phyloP scores from a whole-genome alignment of 352 stramenopile species.

The Phytophthora boehmeriae region DNA sequence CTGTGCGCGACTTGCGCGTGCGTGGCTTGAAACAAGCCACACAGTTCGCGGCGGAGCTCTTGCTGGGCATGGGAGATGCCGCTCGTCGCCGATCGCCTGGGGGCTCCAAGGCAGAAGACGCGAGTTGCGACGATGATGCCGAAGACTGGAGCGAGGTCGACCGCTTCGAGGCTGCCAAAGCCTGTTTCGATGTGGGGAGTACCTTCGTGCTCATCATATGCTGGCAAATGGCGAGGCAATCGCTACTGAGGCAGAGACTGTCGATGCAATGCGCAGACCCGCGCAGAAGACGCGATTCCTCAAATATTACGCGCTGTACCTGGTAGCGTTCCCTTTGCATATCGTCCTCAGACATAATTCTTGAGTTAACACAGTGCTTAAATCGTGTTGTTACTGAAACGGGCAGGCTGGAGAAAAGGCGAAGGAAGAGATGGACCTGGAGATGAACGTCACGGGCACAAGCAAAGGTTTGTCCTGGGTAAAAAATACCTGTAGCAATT shows the following conservation, averaged over 20 bases:
- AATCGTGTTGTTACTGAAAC: too few relatives aligned
- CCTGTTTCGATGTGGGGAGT: constrained; percentile 80
- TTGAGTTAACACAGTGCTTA: too few relatives aligned
- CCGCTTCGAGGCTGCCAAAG: constrained; percentile 67
- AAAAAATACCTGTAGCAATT: too few relatives aligned
- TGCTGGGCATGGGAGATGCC: constrained; percentile 65
- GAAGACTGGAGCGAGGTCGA: constrained; percentile 34
- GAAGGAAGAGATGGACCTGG: constrained; percentile 79
- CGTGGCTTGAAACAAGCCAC: constrained; percentile 72
- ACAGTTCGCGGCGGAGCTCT: constrained; percentile 76
- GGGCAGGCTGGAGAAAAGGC: constrained; percentile 82
- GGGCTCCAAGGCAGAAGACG: constrained; percentile 2
- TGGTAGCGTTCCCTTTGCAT: constrained; percentile 36
- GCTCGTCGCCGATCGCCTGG: constrained; percentile 17
- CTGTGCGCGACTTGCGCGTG: constrained; percentile 52
- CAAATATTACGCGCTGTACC: constrained; percentile 75
- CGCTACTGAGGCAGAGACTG: neutral
- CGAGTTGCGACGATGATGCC: constrained; percentile 8
- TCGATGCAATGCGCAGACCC: constrained; percentile 3
- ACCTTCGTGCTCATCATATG: constrained; percentile 72
- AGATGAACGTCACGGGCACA: constrained; percentile 66
- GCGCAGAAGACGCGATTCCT: constrained; percentile 69
- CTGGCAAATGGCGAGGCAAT: constrained; percentile 22
- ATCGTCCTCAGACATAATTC: too few relatives aligned
- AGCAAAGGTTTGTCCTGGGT: constrained; percentile 33